Conservation (phyloP, 2,329 filamentous ascomycete genomes). For the Aspergillus sp. region DNA sequence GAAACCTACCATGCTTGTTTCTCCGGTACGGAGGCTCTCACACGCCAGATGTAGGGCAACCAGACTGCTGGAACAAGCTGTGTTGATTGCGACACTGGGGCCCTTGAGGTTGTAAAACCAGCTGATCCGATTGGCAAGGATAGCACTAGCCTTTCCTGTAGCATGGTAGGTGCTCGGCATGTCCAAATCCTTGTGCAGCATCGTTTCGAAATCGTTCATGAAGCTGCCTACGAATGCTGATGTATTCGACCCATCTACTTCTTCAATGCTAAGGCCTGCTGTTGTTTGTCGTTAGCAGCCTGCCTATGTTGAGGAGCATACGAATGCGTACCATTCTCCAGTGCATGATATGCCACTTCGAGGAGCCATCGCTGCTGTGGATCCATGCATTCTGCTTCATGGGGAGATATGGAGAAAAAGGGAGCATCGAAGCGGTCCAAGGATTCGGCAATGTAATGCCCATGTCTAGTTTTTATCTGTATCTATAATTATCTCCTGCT, state of each 20-base stretch:
- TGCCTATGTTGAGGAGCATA: neutral
- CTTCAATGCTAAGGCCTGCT: neutral
- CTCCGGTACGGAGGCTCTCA: too few species aligned
- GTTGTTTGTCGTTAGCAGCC: neutral
- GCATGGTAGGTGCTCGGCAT: too few species aligned
- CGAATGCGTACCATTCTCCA: neutral
- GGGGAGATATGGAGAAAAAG: neutral
- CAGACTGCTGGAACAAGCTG: too few species aligned
- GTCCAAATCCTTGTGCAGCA: neutral
- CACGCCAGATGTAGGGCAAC: too few species aligned
- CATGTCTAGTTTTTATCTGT: neutral
- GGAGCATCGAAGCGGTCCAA: neutral
- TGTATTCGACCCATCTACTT: neutral
- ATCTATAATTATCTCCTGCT: neutral
- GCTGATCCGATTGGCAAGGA: too few species aligned
- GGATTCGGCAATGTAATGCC: neutral
- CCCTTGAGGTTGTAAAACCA: too few species aligned
- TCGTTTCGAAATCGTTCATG: neutral
- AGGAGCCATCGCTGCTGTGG: slow-evolving; percentile 1
- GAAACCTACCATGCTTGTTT: too few species aligned
- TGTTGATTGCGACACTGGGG: too few species aligned
- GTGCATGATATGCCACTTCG: neutral
- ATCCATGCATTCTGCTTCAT: neutral
- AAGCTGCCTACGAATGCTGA: neutral
- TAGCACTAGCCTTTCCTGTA: too few species aligned